phyloP scores from a whole-genome alignment of 441 rosid species.

The Sinapis alba region DNA sequence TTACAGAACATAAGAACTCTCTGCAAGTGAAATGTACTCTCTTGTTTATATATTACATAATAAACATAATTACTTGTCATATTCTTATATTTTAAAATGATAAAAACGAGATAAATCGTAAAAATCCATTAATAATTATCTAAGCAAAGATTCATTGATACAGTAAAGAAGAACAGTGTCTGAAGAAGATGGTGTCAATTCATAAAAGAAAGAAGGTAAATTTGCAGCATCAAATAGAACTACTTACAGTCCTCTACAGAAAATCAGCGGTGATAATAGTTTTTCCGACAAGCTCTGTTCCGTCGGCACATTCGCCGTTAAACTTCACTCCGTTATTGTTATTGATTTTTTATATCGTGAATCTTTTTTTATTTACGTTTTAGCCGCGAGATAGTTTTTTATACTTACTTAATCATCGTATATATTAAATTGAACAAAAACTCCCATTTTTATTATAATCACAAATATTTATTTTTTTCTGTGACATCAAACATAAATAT shows the following conservation, averaged over 20 bases:
- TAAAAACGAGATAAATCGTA: neutral
- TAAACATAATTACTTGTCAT: neutral
- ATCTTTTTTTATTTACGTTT: neutral
- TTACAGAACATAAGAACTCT: neutral
- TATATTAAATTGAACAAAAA: neutral
- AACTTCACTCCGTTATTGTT: neutral
- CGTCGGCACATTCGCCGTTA: slow-evolving; percentile 3
- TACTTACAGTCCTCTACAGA: neutral
- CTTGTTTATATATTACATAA: neutral
- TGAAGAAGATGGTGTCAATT: neutral
- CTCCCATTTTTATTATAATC: neutral
- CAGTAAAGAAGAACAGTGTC: neutral
- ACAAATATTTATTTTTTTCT: no score
- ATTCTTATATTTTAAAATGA: neutral
- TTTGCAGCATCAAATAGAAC: neutral
- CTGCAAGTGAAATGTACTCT: neutral
- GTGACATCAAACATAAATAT: no score
- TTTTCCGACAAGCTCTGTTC: neutral
- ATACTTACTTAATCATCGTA: neutral
- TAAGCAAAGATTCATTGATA: neutral
- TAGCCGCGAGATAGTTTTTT: neutral
- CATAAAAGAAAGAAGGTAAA: neutral
- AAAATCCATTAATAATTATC: neutral
- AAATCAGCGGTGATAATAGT: neutral
- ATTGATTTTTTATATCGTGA: neutral